Conservation (phyloP, 495 filamentous ascomycete genomes). For the Schizothecium vesticola region DNA sequence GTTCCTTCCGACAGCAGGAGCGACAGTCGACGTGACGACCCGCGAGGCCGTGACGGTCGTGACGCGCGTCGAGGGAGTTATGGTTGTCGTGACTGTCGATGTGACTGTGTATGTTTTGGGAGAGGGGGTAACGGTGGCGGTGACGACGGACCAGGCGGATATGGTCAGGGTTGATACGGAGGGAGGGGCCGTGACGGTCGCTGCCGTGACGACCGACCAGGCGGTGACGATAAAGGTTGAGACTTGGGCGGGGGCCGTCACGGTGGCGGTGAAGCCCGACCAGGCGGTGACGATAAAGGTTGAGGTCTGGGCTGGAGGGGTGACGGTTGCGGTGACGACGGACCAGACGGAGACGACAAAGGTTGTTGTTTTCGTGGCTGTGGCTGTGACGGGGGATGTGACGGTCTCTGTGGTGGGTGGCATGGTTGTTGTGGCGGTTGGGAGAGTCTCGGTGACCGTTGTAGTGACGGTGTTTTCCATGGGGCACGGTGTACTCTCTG, state of each 20-base stretch:
- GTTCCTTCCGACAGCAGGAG: constrained; percentile 9
- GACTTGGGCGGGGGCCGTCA: neutral
- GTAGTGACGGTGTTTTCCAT: neutral
- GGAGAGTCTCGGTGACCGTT: neutral
- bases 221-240: neutral
- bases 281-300: too few relatives aligned
- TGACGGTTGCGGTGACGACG: neutral
- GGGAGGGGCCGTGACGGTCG: neutral
- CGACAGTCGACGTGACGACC: neutral
- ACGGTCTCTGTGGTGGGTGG: neutral
- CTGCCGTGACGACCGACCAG: neutral
- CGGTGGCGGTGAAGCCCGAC: neutral
- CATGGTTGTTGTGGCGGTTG: neutral
- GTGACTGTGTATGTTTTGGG: neutral
- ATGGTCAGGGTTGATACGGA: neutral
- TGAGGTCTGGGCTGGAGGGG: neutral
- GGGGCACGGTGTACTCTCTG: neutral
- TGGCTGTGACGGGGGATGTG: neutral
- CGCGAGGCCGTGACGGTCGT: neutral
- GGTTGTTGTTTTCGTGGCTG: neutral
- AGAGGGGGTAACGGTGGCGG: neutral
- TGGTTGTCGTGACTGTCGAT: neutral
- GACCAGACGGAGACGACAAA: neutral
- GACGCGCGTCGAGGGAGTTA: neutral
- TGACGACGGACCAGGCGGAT: neutral